Percentiles rank a stretch among this genome's conserved stretches.
Evolutionary conservation across 306 rosid species (phyloP).

Genomic region (Castanea crenata): DNA sequence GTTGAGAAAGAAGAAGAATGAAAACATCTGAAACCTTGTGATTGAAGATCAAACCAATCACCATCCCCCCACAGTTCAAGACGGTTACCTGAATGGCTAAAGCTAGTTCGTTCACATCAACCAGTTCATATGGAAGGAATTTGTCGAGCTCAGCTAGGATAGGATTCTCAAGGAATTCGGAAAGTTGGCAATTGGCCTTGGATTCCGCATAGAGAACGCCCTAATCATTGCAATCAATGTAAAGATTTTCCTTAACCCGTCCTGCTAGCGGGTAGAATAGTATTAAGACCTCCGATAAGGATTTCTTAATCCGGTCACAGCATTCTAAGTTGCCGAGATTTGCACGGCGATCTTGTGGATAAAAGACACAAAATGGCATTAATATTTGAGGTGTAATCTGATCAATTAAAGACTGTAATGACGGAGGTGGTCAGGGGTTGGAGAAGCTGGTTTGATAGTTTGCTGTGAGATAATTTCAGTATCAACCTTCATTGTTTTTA

Average conservation of each 20-base stretch:
- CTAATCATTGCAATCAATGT: slow-evolving; percentile 14
- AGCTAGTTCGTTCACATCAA: not conserved
- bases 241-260: not conserved
- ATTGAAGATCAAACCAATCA: slow-evolving; percentile 19
- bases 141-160: slow-evolving; percentile 8
- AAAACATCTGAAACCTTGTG: slow-evolving; percentile 32
- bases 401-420: slow-evolving; percentile 25
- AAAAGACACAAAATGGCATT: slow-evolving; percentile 24
- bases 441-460: slow-evolving; percentile 21
- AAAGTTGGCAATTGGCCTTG: slow-evolving; percentile 1
- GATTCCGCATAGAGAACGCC: not conserved
- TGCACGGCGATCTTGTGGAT: not conserved
- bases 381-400: slow-evolving; percentile 15
- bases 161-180: not conserved
- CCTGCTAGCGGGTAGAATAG: slow-evolving; percentile 21
- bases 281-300: not conserved
- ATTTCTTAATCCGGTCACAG: not conserved
- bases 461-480: not conserved
- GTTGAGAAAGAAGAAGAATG: slow-evolving; percentile 26
- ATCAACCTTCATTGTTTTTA: slow-evolving; percentile 4
- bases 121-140: slow-evolving; percentile 9
- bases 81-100: slow-evolving; percentile 16
- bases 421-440: slow-evolving; percentile 24
- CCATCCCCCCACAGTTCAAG: slow-evolving; percentile 30
- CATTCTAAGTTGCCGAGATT: not conserved